These are phyloP conservation scores for Dichotomocladium elegans DNA, from an alignment of 371 early-diverging fungal genomes.

Conservation along the genomic window DNA sequence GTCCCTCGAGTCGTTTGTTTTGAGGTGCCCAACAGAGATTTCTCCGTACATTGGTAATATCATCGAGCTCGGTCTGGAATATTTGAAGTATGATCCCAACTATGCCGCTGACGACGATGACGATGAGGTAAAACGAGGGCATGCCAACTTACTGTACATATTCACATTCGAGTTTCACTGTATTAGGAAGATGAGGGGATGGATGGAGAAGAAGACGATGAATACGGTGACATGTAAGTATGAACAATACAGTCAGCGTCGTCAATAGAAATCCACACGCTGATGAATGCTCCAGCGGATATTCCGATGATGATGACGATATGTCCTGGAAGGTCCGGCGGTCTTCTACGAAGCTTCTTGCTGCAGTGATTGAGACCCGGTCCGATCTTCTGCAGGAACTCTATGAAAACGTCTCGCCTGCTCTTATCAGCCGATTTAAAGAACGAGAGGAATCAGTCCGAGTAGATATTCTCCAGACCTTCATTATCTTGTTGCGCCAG, in stretches of 20 bases:
- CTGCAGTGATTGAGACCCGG: conserved; percentile 72
- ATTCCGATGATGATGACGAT: conserved; percentile 75
- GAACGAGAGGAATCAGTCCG: conserved; percentile 93
- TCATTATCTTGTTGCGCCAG: conserved; percentile 69
- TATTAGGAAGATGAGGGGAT: conserved; percentile 69
- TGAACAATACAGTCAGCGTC: too few relatives aligned
- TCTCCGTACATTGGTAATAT: conserved; percentile 60
- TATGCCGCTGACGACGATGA: conserved; percentile 78
- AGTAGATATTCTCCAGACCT: conserved; percentile 77
- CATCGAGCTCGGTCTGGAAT: conserved; percentile 59
- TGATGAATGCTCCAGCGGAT: conserved; percentile 56
- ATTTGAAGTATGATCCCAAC: conserved; percentile 87
- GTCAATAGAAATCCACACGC: too few relatives aligned
- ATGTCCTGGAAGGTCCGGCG: conserved; percentile 93
- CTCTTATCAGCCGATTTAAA: conserved; percentile 76
- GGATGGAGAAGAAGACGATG: conserved; percentile 72
- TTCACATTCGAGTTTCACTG: conserved; percentile 2
- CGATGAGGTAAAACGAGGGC: conserved; percentile 31
- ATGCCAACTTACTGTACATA: conserved; percentile 1
- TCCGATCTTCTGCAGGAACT: conserved; percentile 63
- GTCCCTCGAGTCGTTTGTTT: conserved; percentile 78
- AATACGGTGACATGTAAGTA: conserved; percentile 62
- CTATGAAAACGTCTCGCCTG: conserved; percentile 66
- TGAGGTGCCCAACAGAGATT: conserved; percentile 76
- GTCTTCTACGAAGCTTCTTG: conserved; percentile 76